Evolutionary conservation across 768 basidiomycete species (phyloP), one percentile per base, ranked within the genome.

Genomic region (Calocybe cyanea): DNA sequence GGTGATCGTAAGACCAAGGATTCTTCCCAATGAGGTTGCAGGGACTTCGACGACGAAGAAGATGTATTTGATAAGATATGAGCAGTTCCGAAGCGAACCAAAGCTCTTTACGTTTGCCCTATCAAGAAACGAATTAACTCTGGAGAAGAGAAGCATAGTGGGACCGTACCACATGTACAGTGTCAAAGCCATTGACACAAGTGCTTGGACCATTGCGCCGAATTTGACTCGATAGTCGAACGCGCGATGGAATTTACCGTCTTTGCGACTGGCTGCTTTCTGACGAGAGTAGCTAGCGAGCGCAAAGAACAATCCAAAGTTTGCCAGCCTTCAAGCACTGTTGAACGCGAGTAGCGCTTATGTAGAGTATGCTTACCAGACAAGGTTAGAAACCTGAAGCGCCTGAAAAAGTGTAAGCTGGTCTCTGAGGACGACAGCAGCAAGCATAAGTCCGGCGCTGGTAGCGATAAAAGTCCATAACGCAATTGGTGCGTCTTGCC

Each of bases 401-500:
- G 63, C 71, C 56, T 74, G 68, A 41, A 67, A 64, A 23, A 72
- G 52, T 0, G 70, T 65, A 15, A 72, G 57, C n/a, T 63, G 45
- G 3, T 43, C 41, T 14, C 60, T 53, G 41, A 65, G 65, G 9
- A 67, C 63, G 15, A 69, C 52, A 4, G 72, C 68, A 32, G 71
- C 64, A 15, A 72, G 55, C 6, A 63, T 66, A 1, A 72, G 57
- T 11, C 71, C 70, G 46, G 66, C 65, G 45, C 63, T 69, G 7
- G 69, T 71, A 14, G 64, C 61, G 28, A 67, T 69, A 36, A 71
- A 69, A n/a, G 71, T 69, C 68, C 71, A 74, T 7, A 74, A 44
- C 0, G 70, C 62, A 42, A 58, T 60, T 3, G 68, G 65, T 15
- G 70, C 70, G 46, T 64, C 66, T 50, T 62, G 56, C 66, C 66